phyloP scores from a whole-genome alignment of 345 rosid species.

The Orychophragmus violaceus region DNA sequence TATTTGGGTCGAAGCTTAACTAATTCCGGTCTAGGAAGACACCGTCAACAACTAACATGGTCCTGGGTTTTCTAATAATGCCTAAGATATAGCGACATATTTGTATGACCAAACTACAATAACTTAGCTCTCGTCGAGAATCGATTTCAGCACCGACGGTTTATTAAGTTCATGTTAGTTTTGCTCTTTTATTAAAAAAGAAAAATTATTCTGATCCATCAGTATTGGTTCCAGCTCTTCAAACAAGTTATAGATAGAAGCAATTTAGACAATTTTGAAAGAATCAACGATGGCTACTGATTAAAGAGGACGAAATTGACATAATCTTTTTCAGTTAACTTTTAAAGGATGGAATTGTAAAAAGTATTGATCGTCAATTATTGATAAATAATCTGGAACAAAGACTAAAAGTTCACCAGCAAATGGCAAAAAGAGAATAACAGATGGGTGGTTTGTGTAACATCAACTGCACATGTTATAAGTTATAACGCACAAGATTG shows the following conservation, averaged over 20 bases:
- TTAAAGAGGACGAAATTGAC: neutral
- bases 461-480: conserved; percentile 8
- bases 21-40: too few relatives aligned
- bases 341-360: conserved; percentile 5
- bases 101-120: too few relatives aligned
- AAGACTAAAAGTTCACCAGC: conserved; percentile 18
- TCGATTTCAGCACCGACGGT: too few relatives aligned
- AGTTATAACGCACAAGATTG: conserved; percentile 6
- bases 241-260: neutral
- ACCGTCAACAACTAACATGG: too few relatives aligned
- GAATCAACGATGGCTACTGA: conserved; percentile 8
- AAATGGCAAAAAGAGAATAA: conserved; percentile 7
- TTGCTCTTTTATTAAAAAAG: neutral
- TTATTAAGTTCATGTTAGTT: neutral
- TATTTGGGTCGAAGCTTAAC: too few relatives aligned
- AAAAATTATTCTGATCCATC: neutral
- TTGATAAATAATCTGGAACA: conserved; percentile 11
- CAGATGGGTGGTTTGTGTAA: conserved; percentile 8
- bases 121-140: too few relatives aligned
- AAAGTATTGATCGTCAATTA: conserved; percentile 8
- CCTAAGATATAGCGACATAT: too few relatives aligned
- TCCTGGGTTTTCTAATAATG: too few relatives aligned
- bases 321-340: neutral
- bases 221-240: neutral
- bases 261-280: conserved; percentile 4